Evolutionary conservation across 495 filamentous ascomycete genomes (phyloP).

Genomic region (Durotheca rogersii): DNA sequence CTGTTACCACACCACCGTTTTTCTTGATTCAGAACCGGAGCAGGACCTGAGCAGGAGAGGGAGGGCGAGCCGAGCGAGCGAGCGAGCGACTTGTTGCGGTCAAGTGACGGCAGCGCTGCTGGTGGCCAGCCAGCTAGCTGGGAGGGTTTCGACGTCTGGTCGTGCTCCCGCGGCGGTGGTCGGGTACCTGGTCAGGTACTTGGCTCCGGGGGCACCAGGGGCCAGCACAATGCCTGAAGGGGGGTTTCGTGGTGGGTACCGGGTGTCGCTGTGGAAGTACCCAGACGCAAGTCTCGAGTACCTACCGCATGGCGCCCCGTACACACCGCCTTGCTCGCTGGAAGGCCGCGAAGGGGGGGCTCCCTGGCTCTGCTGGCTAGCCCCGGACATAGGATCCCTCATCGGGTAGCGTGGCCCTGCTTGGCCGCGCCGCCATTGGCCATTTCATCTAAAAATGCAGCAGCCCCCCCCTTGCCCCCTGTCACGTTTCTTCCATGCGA

Average conservation of each 20-base stretch:
- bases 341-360: constrained; percentile 29
- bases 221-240: constrained; percentile 23
- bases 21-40: constrained; percentile 19
- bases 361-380: constrained; percentile 46
- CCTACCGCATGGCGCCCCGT: constrained; percentile 22
- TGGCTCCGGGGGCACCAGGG: constrained; percentile 23
- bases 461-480: constrained; percentile 40
- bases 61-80: constrained; percentile 11
- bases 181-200: constrained; percentile 13
- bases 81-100: constrained; percentile 23
- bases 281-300: constrained; percentile 20
- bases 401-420: constrained; percentile 45
- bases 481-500: constrained; percentile 48
- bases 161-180: constrained; percentile 16
- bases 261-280: constrained; percentile 14
- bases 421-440: constrained; percentile 45
- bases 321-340: constrained; percentile 36
- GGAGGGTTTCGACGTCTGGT: constrained; percentile 29
- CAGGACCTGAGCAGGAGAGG: constrained; percentile 9
- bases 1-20: constrained; percentile 29
- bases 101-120: constrained; percentile 31
- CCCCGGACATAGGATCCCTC: constrained; percentile 45
- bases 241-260: constrained; percentile 28
- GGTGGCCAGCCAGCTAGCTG: constrained; percentile 18
- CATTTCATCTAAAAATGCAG: constrained; percentile 48